Evolutionary conservation across 1,284 basidiomycete species (phyloP).

Genomic region (Leccinum huronense): DNA sequence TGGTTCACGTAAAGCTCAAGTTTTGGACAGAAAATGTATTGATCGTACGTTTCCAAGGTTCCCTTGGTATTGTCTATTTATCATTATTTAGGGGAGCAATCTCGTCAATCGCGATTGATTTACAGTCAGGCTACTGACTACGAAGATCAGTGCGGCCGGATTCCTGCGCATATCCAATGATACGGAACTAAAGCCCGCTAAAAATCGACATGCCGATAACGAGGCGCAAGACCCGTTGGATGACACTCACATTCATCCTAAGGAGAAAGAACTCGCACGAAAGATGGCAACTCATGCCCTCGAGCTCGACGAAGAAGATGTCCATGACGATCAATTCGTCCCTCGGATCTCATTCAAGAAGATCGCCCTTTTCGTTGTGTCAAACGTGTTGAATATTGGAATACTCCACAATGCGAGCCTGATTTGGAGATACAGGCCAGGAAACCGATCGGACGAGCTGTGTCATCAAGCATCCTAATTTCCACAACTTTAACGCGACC

Average conservation of each 20-base stretch:
- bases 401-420: slow-evolving; percentile 61
- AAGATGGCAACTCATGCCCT: slow-evolving; percentile 99
- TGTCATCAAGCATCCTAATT: slow-evolving; percentile 97
- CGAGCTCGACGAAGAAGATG: slow-evolving; percentile 93
- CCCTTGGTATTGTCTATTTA: slow-evolving; percentile 14
- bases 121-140: slow-evolving; percentile 76
- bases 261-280: slow-evolving; percentile 96
- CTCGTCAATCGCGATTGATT: slow-evolving; percentile 84
- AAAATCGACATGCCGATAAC: slow-evolving; percentile 70
- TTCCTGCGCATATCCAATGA: slow-evolving; percentile 88
- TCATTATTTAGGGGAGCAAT: slow-evolving; percentile 66
- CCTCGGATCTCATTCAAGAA: slow-evolving; percentile 65
- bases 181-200: slow-evolving; percentile 54
- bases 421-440: slow-evolving; percentile 75
- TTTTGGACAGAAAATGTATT: slow-evolving; percentile 73
- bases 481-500: slow-evolving; percentile 91
- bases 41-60: slow-evolving; percentile 48
- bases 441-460: slow-evolving; percentile 78
- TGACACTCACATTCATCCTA: slow-evolving; percentile 94
- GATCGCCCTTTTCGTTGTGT: slow-evolving; percentile 66
- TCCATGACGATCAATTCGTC: slow-evolving; percentile 83
- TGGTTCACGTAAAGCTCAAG: slow-evolving; percentile 92
- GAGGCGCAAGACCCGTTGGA: slow-evolving; percentile 88
- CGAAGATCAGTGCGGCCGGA: slow-evolving; percentile 85
- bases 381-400: slow-evolving; percentile 66